phyloP scores from a whole-genome alignment of 2,329 filamentous ascomycete genomes.

The Epichloe elymi region DNA sequence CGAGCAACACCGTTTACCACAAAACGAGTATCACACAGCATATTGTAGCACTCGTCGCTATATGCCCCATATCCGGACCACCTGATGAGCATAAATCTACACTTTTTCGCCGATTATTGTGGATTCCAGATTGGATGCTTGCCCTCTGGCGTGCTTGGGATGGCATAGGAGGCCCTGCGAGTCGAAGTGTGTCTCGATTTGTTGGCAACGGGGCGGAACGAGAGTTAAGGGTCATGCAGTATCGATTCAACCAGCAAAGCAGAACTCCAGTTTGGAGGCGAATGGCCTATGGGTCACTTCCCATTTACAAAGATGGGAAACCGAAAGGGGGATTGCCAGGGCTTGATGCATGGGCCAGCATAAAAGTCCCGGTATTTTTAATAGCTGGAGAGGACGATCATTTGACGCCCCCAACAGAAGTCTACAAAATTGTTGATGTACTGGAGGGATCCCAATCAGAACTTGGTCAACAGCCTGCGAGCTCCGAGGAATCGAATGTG shows the following conservation, averaged over 20 bases:
- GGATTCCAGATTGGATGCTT: slow-evolving; percentile 60
- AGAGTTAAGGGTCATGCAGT: slow-evolving; percentile 53
- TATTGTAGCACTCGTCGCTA: slow-evolving; percentile 63
- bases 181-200: slow-evolving; percentile 67
- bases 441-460: slow-evolving; percentile 19
- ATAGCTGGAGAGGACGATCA: slow-evolving; percentile 66
- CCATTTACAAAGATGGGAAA: slow-evolving; percentile 39
- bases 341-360: slow-evolving; percentile 54
- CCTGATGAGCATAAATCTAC: slow-evolving; percentile 31
- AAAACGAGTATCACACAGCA: slow-evolving; percentile 42
- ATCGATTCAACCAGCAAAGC: slow-evolving; percentile 71
- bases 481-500: not conserved
- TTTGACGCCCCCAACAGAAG: slow-evolving; percentile 58
- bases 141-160: slow-evolving; percentile 69
- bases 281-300: slow-evolving; percentile 62
- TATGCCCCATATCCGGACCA: slow-evolving; percentile 64
- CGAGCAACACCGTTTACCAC: slow-evolving; percentile 31
- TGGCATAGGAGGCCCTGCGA: slow-evolving; percentile 62
- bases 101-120: slow-evolving; percentile 44
- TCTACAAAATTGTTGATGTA: slow-evolving; percentile 48
- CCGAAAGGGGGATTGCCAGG: slow-evolving; percentile 57
- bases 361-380: slow-evolving; percentile 64
- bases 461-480: slow-evolving; percentile 9
- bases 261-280: slow-evolving; percentile 70
- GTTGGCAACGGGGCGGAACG: slow-evolving; percentile 53